Conservation (phyloP, 2,329 filamentous ascomycete genomes). For the Metarhizium guizhouense region DNA sequence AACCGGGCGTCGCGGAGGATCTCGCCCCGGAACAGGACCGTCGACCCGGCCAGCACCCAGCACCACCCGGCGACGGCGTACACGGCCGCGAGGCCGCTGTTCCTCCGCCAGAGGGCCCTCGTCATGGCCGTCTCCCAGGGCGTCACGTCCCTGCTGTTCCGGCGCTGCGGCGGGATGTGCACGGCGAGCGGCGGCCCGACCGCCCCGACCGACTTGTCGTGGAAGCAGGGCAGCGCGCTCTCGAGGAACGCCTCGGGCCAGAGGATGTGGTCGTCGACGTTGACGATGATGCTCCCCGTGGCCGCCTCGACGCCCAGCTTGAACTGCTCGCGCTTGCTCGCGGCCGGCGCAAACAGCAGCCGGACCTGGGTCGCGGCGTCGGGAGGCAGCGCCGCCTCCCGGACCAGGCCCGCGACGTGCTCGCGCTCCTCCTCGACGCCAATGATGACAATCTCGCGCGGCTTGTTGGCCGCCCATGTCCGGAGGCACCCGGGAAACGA, state of each 20-base stretch:
- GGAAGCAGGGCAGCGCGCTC: neutral
- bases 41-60: neutral
- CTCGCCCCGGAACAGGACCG: neutral
- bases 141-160: neutral
- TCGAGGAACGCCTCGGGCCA: neutral
- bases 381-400: neutral
- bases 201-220: neutral
- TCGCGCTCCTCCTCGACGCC: neutral
- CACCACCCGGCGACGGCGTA: neutral
- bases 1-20: neutral
- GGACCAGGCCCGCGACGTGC: neutral
- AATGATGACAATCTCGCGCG: neutral
- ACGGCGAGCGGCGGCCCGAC: neutral
- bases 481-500: neutral
- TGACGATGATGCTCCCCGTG: neutral
- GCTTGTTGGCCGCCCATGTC: neutral
- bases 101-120: neutral
- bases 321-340: neutral
- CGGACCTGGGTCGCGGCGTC: neutral
- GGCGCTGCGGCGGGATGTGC: neutral
- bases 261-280: neutral
- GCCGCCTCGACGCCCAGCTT: neutral
- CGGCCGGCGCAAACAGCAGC: neutral
- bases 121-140: neutral
- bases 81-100: neutral